Percentiles rank a stretch among this genome's conserved stretches.
Conservation (phyloP, 441 rosid species). For the Adansonia madagascariensis region DNA sequence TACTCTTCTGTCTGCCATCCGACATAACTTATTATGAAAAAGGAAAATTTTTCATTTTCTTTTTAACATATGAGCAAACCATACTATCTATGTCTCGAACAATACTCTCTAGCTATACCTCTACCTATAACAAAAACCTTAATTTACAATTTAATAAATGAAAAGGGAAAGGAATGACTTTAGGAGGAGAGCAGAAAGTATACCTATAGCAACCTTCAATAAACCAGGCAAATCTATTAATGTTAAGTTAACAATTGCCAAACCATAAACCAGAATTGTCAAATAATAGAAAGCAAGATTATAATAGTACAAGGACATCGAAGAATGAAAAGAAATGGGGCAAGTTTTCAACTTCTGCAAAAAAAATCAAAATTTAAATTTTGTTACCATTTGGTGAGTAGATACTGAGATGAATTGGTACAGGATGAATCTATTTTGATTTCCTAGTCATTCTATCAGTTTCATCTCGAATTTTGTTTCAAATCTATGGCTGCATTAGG, state of each 20-base stretch:
- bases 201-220: conserved; percentile 87
- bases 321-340: background rate
- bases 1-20: background rate
- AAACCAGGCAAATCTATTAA: conserved; percentile 82
- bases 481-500: conserved; percentile 57
- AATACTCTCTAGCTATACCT: conserved; percentile 80
- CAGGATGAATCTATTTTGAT: conserved; percentile 70
- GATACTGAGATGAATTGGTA: conserved; percentile 83
- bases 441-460: conserved; percentile 81
- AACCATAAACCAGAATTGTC: conserved; percentile 26
- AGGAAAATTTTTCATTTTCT: conserved; percentile 44
- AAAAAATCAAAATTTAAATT: conserved; percentile 18
- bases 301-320: background rate
- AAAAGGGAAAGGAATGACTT: background rate
- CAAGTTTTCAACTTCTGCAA: conserved; percentile 4
- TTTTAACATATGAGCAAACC: conserved; percentile 83
- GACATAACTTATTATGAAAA: background rate
- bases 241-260: conserved; percentile 76
- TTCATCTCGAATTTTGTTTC: conserved; percentile 84
- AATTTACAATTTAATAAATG: conserved; percentile 18
- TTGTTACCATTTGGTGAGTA: conserved; percentile 72
- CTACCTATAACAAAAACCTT: conserved; percentile 41
- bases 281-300: background rate
- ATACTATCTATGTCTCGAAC: conserved; percentile 76
- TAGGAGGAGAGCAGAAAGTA: conserved; percentile 3